Base-by-base conservation (phyloP, 1,139 yeast species). In the Magnusiomyces suaveolens region DNA sequence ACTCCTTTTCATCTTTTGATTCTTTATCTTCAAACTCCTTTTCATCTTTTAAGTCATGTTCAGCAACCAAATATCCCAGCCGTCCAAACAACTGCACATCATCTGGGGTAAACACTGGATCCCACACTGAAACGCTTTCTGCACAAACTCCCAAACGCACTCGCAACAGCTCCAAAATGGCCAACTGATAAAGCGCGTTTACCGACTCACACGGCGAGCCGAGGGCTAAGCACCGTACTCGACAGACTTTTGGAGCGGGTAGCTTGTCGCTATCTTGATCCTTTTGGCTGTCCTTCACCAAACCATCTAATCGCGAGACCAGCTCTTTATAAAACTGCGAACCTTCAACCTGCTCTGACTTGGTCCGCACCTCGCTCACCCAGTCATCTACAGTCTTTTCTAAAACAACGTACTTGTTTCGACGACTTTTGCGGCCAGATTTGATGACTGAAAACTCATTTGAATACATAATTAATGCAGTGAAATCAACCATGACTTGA, bases 211-310 rank as follows among this genome's bases (percentile, higher is more conserved):
- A 65, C 2, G 88, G 87, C 3, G 83, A 77, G 0, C 95, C 95
- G 18, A 86, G 69, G 0, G 94, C 95, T 39, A 86, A 68, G 63
- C 94, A 86, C 62, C 89, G 72, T 53, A 85, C 74, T 12, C 8
- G 32, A 4, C 18, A 10, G 4, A 25, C 25, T n/a, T 20, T 43
- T 18, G 6, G n/a, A 16, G n/a, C 8, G 8, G n/a, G n/a, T 16
- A 10, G 8, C n/a, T 18, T 18, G 18, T 4, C 8, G 43, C n/a
- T 39, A 6, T 4, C 4, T 43, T 43, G 3, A 18, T n/a, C 14
- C 46, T 21, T 43, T 6, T 6, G 8, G 38, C 14, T 43, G 8
- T 43, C 21, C 16, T 38, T 38, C 16, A 8, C 12, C 6, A 29
- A 29, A 6, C 8, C 4, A 21, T 52, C 54, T 23, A 59, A 41